Evolutionary conservation across 2,329 filamentous ascomycete species (phyloP).

Genomic region (Parastagonospora avenae): DNA sequence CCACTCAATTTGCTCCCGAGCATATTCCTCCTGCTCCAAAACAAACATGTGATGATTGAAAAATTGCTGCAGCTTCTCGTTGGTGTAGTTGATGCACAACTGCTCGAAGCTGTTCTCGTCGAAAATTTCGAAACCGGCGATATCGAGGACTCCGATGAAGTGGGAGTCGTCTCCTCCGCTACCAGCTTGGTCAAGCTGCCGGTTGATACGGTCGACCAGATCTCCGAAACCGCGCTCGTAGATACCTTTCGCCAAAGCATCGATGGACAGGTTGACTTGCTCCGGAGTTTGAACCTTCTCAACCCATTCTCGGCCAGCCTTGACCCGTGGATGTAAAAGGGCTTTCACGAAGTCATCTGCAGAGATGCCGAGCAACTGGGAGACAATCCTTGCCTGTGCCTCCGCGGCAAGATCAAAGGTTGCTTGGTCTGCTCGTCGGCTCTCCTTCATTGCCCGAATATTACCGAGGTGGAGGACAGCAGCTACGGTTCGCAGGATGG

Average conservation of each 20-base stretch:
- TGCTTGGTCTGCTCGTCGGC: constrained; percentile 87
- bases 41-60: constrained; percentile 99
- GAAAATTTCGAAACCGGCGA: constrained; percentile 98
- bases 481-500: constrained; percentile 85
- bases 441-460: constrained; percentile 87
- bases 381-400: constrained; percentile 77
- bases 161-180: constrained; percentile 84
- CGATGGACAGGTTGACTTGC: constrained; percentile 86
- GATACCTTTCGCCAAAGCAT: constrained; percentile 94
- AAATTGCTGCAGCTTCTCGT: constrained; percentile 98
- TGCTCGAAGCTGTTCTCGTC: constrained; percentile 99
- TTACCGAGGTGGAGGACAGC: constrained; percentile 94
- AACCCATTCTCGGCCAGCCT: constrained; percentile 96
- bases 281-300: constrained; percentile 98
- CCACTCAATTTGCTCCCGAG: constrained; percentile 97
- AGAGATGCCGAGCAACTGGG: constrained; percentile 81
- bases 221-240: constrained; percentile 96
- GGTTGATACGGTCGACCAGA: constrained; percentile 88
- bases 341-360: constrained; percentile 85
- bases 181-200: constrained; percentile 84
- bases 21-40: constrained; percentile 96
- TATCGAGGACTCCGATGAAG: constrained; percentile 98
- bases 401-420: constrained; percentile 77
- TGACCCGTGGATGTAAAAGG: constrained; percentile 88
- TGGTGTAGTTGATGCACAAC: constrained; percentile 99